A percentile compares a stretch with the other conserved stretches of the same genome.
These are phyloP conservation scores for Phalaenopsis equestris DNA, from an alignment of 106 monocot species.

Conservation along the genomic window DNA sequence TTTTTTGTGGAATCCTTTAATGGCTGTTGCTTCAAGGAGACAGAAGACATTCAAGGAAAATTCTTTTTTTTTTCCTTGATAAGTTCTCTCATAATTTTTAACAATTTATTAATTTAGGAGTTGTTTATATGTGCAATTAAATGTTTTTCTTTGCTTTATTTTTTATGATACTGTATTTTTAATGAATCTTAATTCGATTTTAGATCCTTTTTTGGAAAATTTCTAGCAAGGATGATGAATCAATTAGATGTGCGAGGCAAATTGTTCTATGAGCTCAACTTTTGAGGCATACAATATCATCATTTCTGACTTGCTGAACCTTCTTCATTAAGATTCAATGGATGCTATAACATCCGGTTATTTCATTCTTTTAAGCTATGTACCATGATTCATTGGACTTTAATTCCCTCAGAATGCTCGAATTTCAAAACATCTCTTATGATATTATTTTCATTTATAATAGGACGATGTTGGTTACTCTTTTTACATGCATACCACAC, in stretches of 20 bases:
- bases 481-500: no score
- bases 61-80: neutral
- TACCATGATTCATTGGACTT: neutral
- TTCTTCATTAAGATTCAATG: neutral
- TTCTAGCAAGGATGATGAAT: constrained; percentile 2
- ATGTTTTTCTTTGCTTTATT: neutral
- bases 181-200: neutral
- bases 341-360: neutral
- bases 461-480: no score
- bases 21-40: neutral
- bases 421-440: neutral
- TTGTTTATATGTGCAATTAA: no score
- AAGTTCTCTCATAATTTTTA: neutral
- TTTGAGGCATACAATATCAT: neutral
- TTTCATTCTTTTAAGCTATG: neutral
- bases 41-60: neutral
- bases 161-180: neutral
- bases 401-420: neutral
- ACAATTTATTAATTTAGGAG: no score
- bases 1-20: no score
- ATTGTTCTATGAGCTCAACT: neutral
- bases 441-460: neutral
- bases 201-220: neutral
- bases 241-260: constrained; percentile 7
- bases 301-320: neutral